phyloP scores from a whole-genome alignment of 2,329 filamentous ascomycete species.

The Ceratocystiopsis minuta region DNA sequence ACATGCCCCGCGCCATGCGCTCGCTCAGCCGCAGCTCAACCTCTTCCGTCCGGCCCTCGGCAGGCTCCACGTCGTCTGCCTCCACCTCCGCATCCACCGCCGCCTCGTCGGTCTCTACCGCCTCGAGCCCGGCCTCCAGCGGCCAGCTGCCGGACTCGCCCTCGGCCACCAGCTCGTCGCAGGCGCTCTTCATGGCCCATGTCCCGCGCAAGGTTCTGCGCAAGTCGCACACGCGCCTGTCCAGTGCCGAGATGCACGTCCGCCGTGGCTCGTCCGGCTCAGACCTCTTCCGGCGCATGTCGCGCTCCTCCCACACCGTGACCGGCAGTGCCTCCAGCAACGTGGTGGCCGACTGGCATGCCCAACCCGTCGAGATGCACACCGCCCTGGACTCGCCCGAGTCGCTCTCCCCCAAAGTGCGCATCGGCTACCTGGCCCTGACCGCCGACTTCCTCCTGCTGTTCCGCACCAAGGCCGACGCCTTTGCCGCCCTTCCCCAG shows the following conservation, averaged over 20 bases:
- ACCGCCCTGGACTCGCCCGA: constrained; percentile 25
- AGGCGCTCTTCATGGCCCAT: constrained; percentile 3
- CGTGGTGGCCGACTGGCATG: constrained; percentile 15
- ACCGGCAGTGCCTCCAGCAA: constrained; percentile 13
- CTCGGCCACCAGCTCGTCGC: constrained; percentile 1
- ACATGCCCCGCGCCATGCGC: constrained; percentile 10
- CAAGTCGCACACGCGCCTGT: constrained; percentile 8
- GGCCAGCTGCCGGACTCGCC: constrained; percentile 3
- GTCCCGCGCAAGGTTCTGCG: constrained; percentile 9
- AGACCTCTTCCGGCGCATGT: constrained; percentile 12
- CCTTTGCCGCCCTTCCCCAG: constrained; percentile 25
- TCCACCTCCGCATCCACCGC: background rate
- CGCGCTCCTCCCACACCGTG: constrained; percentile 11
- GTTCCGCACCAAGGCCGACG: constrained; percentile 29
- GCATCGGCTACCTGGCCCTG: constrained; percentile 32
- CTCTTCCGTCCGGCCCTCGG: constrained; percentile 3
- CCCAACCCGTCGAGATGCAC: constrained; percentile 17
- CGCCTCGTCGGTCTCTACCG: background rate
- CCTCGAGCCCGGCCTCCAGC: background rate
- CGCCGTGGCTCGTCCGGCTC: constrained; percentile 16
- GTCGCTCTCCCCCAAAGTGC: constrained; percentile 24
- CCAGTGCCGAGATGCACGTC: constrained; percentile 6
- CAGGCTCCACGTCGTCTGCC: background rate
- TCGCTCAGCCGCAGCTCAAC: constrained; percentile 12
- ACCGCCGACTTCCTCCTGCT: constrained; percentile 32